Evolutionary conservation across 371 early-diverging fungal genomes (phyloP).

Genomic region (Lichtheimia ornata): DNA sequence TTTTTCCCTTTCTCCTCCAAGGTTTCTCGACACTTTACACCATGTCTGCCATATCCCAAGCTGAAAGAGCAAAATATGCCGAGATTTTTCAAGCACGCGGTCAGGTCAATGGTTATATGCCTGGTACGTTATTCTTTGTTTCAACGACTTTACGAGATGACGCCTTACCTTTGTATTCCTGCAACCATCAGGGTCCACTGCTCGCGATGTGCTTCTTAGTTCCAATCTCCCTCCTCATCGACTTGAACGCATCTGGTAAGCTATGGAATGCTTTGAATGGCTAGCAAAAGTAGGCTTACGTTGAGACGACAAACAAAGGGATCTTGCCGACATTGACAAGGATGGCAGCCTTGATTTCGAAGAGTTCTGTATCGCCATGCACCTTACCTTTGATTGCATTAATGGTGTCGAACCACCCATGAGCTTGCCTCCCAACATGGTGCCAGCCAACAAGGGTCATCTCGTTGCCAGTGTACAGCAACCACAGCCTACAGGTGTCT

Average conservation of each 20-base stretch:
- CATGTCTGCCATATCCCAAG: slow-evolving; percentile 46
- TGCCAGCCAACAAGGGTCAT: slow-evolving; percentile 46
- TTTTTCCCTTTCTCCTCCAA: too few relatives aligned
- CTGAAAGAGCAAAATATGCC: slow-evolving; percentile 63
- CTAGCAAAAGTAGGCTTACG: too few relatives aligned
- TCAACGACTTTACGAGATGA: too few relatives aligned
- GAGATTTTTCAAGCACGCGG: slow-evolving; percentile 66
- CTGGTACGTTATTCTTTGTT: slow-evolving; percentile 47
- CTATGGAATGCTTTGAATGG: neutral
- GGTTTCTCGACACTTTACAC: too few relatives aligned
- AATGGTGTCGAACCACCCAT: slow-evolving; percentile 65
- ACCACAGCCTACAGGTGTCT: slow-evolving; percentile 35
- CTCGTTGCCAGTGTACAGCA: slow-evolving; percentile 25
- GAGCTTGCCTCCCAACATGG: slow-evolving; percentile 53
- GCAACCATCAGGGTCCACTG: slow-evolving; percentile 51
- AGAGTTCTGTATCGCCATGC: slow-evolving; percentile 88
- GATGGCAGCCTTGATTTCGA: slow-evolving; percentile 88
- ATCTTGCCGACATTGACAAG: slow-evolving; percentile 85
- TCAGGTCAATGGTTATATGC: slow-evolving; percentile 70
- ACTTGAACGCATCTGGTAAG: slow-evolving; percentile 76
- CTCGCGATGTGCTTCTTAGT: slow-evolving; percentile 69
- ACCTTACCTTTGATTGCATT: slow-evolving; percentile 71
- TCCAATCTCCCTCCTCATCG: slow-evolving; percentile 69
- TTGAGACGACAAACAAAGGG: slow-evolving; percentile 47
- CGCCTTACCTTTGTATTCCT: too few relatives aligned